Evolutionary conservation across 2,329 filamentous ascomycete species (phyloP).

Genomic region (Parasarocladium wereldwijsianum): DNA sequence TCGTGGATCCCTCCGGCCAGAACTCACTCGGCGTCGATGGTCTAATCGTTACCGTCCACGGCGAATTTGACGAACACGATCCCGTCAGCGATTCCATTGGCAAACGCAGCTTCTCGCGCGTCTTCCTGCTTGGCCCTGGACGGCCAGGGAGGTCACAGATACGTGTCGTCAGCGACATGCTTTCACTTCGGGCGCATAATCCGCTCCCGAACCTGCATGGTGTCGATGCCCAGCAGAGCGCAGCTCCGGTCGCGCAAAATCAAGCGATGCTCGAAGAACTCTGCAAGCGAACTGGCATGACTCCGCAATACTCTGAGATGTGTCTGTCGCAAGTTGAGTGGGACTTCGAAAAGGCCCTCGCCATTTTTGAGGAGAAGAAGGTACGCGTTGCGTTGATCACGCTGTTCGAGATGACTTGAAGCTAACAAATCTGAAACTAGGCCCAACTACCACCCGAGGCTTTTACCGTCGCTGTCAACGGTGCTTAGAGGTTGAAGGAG

Average conservation of each 20-base stretch:
- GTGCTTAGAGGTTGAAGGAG: constrained; percentile 2
- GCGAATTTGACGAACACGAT: constrained; percentile 68
- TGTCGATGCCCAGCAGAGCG: constrained; percentile 9
- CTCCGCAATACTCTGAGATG: constrained; percentile 59
- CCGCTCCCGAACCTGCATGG: constrained; percentile 29
- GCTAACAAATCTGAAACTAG: constrained; percentile 6
- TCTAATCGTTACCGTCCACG: constrained; percentile 64
- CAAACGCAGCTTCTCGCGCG: constrained; percentile 69
- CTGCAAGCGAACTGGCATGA: constrained; percentile 68
- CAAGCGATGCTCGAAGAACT: constrained; percentile 63
- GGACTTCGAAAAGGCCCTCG: constrained; percentile 62
- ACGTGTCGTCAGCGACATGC: constrained; percentile 66
- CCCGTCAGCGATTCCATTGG: constrained; percentile 36
- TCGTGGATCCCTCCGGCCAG: constrained; percentile 54
- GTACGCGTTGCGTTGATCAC: constrained; percentile 26
- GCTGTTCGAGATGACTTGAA: not conserved
- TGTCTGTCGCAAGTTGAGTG: constrained; percentile 69
- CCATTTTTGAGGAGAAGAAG: constrained; percentile 62
- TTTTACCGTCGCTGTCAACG: constrained; percentile 8
- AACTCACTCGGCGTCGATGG: constrained; percentile 57
- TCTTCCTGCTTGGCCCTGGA: constrained; percentile 66
- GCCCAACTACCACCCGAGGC: constrained; percentile 13
- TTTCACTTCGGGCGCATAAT: constrained; percentile 55
- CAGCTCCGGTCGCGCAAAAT: constrained; percentile 29
- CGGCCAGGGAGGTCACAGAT: constrained; percentile 47